Base-by-base conservation (phyloP, 2,329 filamentous ascomycete species). In the Fusarium dlaminii region DNA sequence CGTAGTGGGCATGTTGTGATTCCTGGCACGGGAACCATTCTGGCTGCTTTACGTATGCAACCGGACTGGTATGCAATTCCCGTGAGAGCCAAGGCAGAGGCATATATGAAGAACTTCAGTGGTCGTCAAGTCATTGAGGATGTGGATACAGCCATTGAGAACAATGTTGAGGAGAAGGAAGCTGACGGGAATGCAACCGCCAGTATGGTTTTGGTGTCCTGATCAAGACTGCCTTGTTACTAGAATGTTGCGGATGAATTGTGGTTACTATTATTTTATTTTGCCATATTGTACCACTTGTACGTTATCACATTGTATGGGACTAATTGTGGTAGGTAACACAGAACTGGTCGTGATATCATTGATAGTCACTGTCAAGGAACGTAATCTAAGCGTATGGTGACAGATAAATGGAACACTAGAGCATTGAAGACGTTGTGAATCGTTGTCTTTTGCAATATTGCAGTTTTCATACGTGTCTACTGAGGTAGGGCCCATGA, bases 51-150 rank as follows among this genome's bases (percentile, higher is more conserved):
- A 66, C 83, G 89, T 39, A 85, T 82, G 0, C 80, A 90, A 74
- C 91, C 92, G n/a, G 82, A 89, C 75, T 94, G 91, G 91, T 86
- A 90, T 77, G 86, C 90, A 81, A 84, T 87, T 74, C 77, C 81
- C 22, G n/a, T 89, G 66, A 82, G 91, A 71, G 83, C 85, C 37
- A 81, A 82, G 67, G 81, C 79, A 29, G 77, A 83, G 71, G 77
- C 72, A 27, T 82, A 82, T 64, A 87, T 87, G 86, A 72, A 73
- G 32, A 81, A 83, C 49, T 88, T 85, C 76, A 80, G 72, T 29
- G 86, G 86, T 9, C 80, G 85, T 46, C 86, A 88, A 80, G 86
- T 87, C 29, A 83, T 88, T 32, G 66, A 82, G 69, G 85, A 88
- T 68, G 78, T 86, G 49, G 81, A 83, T 37, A 81, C 79, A 69